Conservation (phyloP, 768 basidiomycete species). For the Sarcodon aspratus region DNA sequence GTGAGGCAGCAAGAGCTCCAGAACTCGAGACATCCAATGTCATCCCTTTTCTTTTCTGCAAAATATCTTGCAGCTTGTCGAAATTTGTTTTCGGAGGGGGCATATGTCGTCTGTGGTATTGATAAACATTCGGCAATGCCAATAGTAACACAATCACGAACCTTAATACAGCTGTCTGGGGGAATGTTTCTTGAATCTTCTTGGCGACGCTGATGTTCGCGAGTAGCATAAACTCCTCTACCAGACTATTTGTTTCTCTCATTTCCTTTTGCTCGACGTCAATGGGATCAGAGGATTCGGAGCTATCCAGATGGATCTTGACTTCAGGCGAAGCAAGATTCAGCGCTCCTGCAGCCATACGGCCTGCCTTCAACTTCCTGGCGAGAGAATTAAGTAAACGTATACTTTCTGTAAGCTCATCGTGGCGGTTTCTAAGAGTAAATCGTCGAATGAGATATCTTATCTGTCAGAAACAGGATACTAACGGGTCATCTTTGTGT, state of each 20-base stretch:
- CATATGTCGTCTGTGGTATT: slow-evolving; percentile 58
- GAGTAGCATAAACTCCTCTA: slow-evolving; percentile 98
- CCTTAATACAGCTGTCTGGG: slow-evolving; percentile 90
- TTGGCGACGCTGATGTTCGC: slow-evolving; percentile 91
- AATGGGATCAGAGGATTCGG: slow-evolving; percentile 91
- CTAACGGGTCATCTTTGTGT: slow-evolving; percentile 85
- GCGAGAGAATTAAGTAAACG: slow-evolving; percentile 84
- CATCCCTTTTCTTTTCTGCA: slow-evolving; percentile 76
- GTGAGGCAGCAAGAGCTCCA: slow-evolving; percentile 74
- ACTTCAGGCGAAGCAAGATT: slow-evolving; percentile 98
- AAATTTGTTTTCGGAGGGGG: slow-evolving; percentile 91
- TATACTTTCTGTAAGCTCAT: slow-evolving; percentile 76
- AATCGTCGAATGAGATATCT: background rate
- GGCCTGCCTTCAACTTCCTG: slow-evolving; percentile 66
- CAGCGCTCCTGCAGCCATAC: slow-evolving; percentile 95
- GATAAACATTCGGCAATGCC: slow-evolving; percentile 1
- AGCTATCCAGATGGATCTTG: slow-evolving; percentile 88
- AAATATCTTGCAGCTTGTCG: slow-evolving; percentile 88
- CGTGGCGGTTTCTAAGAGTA: slow-evolving; percentile 49
- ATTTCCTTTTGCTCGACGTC: slow-evolving; percentile 95
- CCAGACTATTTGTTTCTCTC: slow-evolving; percentile 88
- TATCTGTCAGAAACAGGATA: background rate
- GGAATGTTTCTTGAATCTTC: slow-evolving; percentile 90
- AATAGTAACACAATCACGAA: slow-evolving; percentile 15
- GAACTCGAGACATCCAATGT: slow-evolving; percentile 85